Evolutionary conservation across 345 rosid species (phyloP), one percentile per base, ranked within the genome.

Genomic region (Syzygium grande): DNA sequence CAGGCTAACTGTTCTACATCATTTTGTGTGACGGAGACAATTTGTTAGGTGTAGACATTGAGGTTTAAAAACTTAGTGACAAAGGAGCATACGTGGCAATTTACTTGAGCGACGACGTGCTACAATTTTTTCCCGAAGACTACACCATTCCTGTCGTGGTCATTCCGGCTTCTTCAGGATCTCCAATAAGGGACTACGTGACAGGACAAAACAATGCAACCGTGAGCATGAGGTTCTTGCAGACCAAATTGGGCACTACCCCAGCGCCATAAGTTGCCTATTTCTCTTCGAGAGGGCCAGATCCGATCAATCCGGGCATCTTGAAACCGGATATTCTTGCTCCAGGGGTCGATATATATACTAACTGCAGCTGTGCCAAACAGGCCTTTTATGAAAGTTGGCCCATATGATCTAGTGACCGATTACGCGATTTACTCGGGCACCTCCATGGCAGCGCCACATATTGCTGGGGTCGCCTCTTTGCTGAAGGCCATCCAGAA

Each of bases 201-300:
- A 73, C 27, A 4, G 58, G 22, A 17, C 22, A n/a, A 11, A 56
- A 59, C 29, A n/a, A 51, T 25, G 63, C 93, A 55, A 91, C 85
- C 55, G 91, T 91, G 34, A 90, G 87, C 51, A 77, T 91, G 86
- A 88, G 53, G 63, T 94, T 94, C 54, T 29, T 61, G 68, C 59
- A 73, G 59, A 93, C 94, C 52, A 89, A 87, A 46, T 84, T 89
- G 15, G 90, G 92, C 5, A 54, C 68, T 12, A 87, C 46, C 13
- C 92, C 93, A 56, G 94, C 98, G 34, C 97, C 98, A 21, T 84
- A 93, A 23, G 92, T 95, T 84, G 96, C 96, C 7, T 27, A 19
- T 51, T 96, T 94, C 90, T 95, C 98, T 25, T 95, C 97, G 17
- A 91, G 95, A 89, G 98, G 98, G 34, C 98, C 93, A 10, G 94